phyloP scores from a whole-genome alignment of 192 early-diverging fungal genomes.

The Coemansia sp. region DNA sequence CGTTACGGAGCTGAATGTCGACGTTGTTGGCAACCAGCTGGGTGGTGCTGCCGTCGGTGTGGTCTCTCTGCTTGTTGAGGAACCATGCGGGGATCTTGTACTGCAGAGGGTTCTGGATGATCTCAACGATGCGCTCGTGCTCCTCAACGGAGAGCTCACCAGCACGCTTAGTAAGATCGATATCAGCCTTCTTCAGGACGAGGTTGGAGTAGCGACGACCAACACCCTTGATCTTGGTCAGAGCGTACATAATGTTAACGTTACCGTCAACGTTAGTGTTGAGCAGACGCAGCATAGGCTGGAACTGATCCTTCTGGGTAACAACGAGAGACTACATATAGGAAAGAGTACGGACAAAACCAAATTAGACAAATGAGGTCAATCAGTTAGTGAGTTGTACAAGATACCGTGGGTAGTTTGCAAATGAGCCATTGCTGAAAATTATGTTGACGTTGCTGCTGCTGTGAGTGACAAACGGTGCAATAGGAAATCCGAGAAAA shows the following conservation, averaged over 20 bases:
- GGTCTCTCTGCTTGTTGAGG: slow-evolving; percentile 99
- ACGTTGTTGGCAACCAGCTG: slow-evolving; percentile 93
- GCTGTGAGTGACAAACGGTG: no score
- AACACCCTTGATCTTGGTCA: slow-evolving; percentile 97
- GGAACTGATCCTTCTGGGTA: slow-evolving; percentile 90
- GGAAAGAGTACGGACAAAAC: background rate
- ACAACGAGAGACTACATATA: slow-evolving; percentile 78
- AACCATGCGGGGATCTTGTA: slow-evolving; percentile 99
- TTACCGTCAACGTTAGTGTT: slow-evolving; percentile 99
- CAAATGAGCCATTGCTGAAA: no score
- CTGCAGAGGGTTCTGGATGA: slow-evolving; percentile 98
- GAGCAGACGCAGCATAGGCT: slow-evolving; percentile 97
- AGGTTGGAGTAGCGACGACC: slow-evolving; percentile 99
- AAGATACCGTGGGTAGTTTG: no score
- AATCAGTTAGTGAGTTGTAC: no score
- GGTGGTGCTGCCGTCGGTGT: slow-evolving; percentile 91
- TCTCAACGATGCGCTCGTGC: slow-evolving; percentile 96
- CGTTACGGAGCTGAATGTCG: slow-evolving; percentile 97
- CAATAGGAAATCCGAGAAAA: no score
- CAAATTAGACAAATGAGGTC: no score
- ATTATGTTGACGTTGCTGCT: no score
- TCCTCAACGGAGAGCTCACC: slow-evolving; percentile 98
- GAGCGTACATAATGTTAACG: slow-evolving; percentile 92
- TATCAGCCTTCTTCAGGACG: slow-evolving; percentile 99
- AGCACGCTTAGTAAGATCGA: slow-evolving; percentile 96